phyloP scores from a whole-genome alignment of 441 rosid genomes.

The Adansonia madagascariensis region DNA sequence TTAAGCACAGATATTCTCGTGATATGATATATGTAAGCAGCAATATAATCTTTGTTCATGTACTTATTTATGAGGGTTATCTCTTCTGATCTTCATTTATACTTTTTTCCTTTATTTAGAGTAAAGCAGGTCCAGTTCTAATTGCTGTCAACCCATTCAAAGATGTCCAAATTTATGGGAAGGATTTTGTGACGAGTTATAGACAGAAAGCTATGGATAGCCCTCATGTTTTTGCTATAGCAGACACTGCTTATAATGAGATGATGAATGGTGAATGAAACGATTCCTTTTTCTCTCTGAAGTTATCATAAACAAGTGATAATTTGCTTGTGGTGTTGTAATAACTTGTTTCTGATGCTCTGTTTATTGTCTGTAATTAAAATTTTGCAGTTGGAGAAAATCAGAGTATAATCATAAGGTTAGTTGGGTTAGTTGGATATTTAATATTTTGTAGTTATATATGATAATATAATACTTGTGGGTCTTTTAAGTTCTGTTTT shows the following conservation, averaged over 20 bases:
- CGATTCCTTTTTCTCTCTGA: constrained; percentile 2
- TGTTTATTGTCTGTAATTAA: constrained; percentile 29
- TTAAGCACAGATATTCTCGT: constrained; percentile 67
- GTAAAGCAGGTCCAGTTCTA: constrained; percentile 92
- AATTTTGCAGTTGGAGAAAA: constrained; percentile 50
- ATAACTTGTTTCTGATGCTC: constrained; percentile 29
- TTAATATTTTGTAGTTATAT: not conserved
- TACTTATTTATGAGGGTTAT: constrained; percentile 22
- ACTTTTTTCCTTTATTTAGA: constrained; percentile 53
- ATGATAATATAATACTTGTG: no score
- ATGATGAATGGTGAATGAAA: constrained; percentile 87
- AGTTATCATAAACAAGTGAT: constrained; percentile 19
- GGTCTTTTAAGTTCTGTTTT: no score
- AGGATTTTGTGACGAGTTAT: constrained; percentile 58
- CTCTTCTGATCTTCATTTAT: constrained; percentile 29
- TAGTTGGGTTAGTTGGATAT: constrained; percentile 31
- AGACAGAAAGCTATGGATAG: constrained; percentile 61
- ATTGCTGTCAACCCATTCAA: constrained; percentile 91
- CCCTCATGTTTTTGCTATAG: constrained; percentile 88
- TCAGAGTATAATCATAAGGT: constrained; percentile 85
- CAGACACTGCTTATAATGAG: constrained; percentile 79
- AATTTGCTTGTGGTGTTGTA: not conserved
- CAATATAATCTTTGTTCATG: constrained; percentile 10
- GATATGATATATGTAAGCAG: constrained; percentile 86
- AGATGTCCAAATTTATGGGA: constrained; percentile 64